Evolutionary conservation across 2,329 filamentous ascomycete species (phyloP).

Genomic region (Sclerotinia nivalis): DNA sequence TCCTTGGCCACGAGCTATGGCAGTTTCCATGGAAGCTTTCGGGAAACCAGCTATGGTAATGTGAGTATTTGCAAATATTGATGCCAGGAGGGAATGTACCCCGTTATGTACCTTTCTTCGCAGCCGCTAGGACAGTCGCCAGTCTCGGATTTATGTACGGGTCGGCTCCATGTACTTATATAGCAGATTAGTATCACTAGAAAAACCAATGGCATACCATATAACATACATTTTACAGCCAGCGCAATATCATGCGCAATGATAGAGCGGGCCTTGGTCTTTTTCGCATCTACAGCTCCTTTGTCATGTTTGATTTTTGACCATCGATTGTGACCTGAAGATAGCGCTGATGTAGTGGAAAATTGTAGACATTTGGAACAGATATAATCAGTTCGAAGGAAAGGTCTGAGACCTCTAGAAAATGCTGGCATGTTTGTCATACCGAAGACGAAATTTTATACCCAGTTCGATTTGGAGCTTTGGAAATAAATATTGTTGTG

Average conservation of each 20-base stretch:
- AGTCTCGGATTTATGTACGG: slow-evolving; percentile 74
- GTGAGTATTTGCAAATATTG: slow-evolving; percentile 30
- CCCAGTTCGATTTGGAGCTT: background rate
- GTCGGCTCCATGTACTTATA: slow-evolving; percentile 71
- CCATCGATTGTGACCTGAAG: slow-evolving; percentile 87
- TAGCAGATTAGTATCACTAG: slow-evolving; percentile 24
- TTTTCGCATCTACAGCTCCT: slow-evolving; percentile 78
- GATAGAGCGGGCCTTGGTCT: slow-evolving; percentile 67
- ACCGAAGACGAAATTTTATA: slow-evolving; percentile 2
- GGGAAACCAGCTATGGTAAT: slow-evolving; percentile 65
- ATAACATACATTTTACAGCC: slow-evolving; percentile 67
- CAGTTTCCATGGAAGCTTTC: slow-evolving; percentile 79
- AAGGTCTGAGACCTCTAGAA: slow-evolving; percentile 35
- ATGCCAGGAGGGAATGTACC: slow-evolving; percentile 33
- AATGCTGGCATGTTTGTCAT: slow-evolving; percentile 34
- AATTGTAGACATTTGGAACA: slow-evolving; percentile 40
- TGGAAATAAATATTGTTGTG: slow-evolving; percentile 21
- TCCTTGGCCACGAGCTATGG: slow-evolving; percentile 87
- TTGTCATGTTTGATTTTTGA: slow-evolving; percentile 96
- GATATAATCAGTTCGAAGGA: slow-evolving; percentile 28
- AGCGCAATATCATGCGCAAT: slow-evolving; percentile 73
- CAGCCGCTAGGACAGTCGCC: slow-evolving; percentile 68
- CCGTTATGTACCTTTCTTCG: slow-evolving; percentile 67
- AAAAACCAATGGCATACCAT: background rate
- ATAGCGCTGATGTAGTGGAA: slow-evolving; percentile 48